phyloP scores from a whole-genome alignment of 176 grass and related monocot genomes.

The Bonia amplexicaulis region DNA sequence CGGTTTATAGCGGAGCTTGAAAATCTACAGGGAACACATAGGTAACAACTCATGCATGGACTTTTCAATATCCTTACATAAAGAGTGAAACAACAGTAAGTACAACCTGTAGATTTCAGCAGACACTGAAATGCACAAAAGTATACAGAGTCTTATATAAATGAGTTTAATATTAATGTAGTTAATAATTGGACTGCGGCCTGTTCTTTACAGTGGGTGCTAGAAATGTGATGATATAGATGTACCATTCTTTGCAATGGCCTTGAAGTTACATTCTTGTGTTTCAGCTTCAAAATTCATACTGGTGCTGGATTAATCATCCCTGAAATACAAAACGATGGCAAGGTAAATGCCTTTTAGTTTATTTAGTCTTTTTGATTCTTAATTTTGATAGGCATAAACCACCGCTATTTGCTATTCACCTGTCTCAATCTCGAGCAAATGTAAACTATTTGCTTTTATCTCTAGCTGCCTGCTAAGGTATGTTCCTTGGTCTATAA shows the following conservation, averaged over 20 bases:
- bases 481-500: not conserved
- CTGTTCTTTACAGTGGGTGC: not conserved
- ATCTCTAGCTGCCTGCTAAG: not conserved
- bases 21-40: conserved; percentile 70
- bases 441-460: not conserved
- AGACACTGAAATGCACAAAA: not conserved
- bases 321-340: conserved; percentile 87
- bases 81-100: not conserved
- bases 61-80: not conserved
- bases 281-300: conserved; percentile 86
- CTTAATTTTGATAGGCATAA: not conserved
- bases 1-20: conserved; percentile 82
- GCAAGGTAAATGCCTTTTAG: conserved; percentile 56
- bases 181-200: not conserved
- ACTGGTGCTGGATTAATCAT: conserved; percentile 93
- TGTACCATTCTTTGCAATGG: conserved; percentile 13
- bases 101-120: not conserved
- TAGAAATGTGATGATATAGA: conserved; percentile 8
- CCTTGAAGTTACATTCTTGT: conserved; percentile 12
- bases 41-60: conserved; percentile 29
- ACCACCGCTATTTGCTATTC: not conserved
- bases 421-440: not conserved
- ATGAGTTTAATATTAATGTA: not conserved
- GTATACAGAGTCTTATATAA: not conserved
- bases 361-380: not conserved